phyloP scores from a whole-genome alignment of 306 rosid genomes.

The Morella rubra region DNA sequence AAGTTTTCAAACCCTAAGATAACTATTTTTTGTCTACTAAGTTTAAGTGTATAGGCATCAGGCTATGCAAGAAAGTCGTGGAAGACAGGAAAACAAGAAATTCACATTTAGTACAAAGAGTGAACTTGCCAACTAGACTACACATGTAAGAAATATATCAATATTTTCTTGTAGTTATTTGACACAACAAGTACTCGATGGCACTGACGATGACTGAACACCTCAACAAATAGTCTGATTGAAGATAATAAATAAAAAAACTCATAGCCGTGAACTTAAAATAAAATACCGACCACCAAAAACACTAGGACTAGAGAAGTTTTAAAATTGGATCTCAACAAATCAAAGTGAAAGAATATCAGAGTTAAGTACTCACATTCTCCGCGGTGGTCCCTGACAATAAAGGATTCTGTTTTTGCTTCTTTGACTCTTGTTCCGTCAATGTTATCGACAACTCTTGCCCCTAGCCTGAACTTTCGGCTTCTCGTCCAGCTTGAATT shows the following conservation, averaged over 20 bases:
- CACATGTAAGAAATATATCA: neutral
- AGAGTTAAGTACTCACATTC: slow-evolving; percentile 74
- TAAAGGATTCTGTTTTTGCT: slow-evolving; percentile 86
- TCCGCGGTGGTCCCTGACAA: slow-evolving; percentile 97
- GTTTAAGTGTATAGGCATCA: neutral
- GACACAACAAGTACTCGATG: neutral
- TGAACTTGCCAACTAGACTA: neutral
- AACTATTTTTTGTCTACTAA: neutral
- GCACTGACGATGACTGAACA: neutral
- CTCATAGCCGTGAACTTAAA: neutral
- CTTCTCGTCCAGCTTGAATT: slow-evolving; percentile 99
- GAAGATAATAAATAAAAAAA: neutral
- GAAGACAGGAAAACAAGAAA: slow-evolving; percentile 11
- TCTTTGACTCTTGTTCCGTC: slow-evolving; percentile 72
- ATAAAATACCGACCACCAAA: neutral
- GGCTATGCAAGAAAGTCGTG: slow-evolving; percentile 4
- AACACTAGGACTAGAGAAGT: neutral
- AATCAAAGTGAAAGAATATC: slow-evolving; percentile 23
- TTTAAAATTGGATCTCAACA: slow-evolving; percentile 19
- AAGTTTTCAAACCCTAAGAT: slow-evolving; percentile 15
- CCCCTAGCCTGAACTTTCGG: slow-evolving; percentile 93
- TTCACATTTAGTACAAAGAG: slow-evolving; percentile 9
- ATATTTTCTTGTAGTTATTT: neutral
- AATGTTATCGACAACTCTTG: slow-evolving; percentile 67
- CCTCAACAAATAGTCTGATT: neutral